Evolutionary conservation across 192 early-diverging fungal species (phyloP), one percentile per base, ranked within the genome.

Genomic region (Mortierella claussenii): DNA sequence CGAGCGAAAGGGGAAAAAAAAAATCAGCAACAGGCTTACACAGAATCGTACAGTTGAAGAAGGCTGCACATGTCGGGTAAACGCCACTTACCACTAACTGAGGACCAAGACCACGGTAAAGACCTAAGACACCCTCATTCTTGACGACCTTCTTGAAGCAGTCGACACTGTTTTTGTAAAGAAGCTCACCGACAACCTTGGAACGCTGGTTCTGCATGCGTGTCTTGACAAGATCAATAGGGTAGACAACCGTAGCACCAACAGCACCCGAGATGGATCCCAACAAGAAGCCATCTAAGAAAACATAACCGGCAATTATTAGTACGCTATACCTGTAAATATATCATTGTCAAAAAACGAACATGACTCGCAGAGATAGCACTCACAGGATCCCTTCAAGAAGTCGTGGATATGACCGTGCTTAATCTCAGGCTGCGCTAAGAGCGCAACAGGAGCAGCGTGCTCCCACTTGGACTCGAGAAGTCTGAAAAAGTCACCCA

Each of bases 131-230:
- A 46, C 97, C 97, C 81, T 97, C 97, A 68, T 95, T 95, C 78
- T 87, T 90, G 44, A 97, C 65, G 21, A 99, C 96, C 68, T 97
- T 96, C 73, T 88, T 86, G 86, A 99, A 99, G 78, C 97, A 99
- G 79, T 99, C 96, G 51, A 91, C 79, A 80, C 91, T 91, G 86
- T 97, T 99, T 81, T 93, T 95, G 87, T 99, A 99, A 61, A 95
- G 66, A 63, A 94, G 75, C 69, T 96, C 92, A 26, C 95, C 96
- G 24, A 96, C 95, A 24, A 96, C 91, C 31, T 90, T 89, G 36
- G 90, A 89, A 43, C 95, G 86, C 81, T 99, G 97, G 80, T 97
- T 99, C 78, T 99, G 97, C 96, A 99, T 97, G 58, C 97, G 89
- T 5, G 97, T 99, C 82, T 99, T 99, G 70, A 97, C 96, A 55